A percentile compares a stretch with the other conserved stretches of the same genome.
Evolutionary conservation across 345 rosid species (phyloP).

Genomic region (Raphanus sativus): DNA sequence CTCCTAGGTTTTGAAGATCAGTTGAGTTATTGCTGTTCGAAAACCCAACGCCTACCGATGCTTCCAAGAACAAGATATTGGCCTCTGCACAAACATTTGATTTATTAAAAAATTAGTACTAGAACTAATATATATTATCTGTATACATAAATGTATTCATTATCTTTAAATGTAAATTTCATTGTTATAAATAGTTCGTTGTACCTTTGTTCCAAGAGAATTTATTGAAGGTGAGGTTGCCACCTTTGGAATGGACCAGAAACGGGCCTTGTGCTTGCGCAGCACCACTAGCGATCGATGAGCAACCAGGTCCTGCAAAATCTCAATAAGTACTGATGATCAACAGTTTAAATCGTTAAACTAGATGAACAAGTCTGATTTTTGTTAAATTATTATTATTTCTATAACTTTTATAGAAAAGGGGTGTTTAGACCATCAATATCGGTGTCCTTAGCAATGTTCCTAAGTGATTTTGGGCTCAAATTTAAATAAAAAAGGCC

Average conservation of each 20-base stretch:
- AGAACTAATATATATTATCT: no score
- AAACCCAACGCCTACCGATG: constrained; percentile 83
- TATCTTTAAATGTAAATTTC: not conserved
- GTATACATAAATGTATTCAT: not conserved
- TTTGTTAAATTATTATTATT: not conserved
- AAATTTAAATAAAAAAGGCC: no score
- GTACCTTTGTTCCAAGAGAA: constrained; percentile 75
- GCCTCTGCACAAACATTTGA: constrained; percentile 46
- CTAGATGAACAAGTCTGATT: not conserved
- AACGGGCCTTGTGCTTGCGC: constrained; percentile 81
- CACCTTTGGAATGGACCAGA: constrained; percentile 44
- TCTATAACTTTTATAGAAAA: not conserved
- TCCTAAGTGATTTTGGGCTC: no score
- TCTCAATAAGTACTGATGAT: not conserved
- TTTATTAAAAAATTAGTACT: not conserved
- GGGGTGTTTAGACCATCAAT: no score
- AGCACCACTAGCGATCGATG: constrained; percentile 72
- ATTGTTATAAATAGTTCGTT: not conserved
- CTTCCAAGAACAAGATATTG: constrained; percentile 70
- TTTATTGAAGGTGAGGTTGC: constrained; percentile 45
- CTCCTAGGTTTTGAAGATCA: constrained; percentile 54
- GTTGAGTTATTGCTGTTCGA: constrained; percentile 62
- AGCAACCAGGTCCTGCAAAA: constrained; percentile 76
- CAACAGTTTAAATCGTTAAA: not conserved
- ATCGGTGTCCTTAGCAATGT: no score